Evolutionary conservation across 306 rosid genomes (phyloP), one percentile per base, ranked within the genome.

Genomic region (Macrotyloma uniflorum): DNA sequence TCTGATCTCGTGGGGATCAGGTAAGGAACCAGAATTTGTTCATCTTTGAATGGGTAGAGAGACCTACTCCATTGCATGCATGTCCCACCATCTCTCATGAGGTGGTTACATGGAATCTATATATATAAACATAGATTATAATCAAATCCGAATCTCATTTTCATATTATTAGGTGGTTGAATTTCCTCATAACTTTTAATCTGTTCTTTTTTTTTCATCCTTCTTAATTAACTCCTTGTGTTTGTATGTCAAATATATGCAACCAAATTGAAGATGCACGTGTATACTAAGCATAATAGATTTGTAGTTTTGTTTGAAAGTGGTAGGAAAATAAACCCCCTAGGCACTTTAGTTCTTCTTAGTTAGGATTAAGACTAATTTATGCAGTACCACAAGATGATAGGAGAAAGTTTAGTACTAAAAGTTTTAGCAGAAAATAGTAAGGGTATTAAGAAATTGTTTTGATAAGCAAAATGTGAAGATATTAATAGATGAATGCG

Each of bases 71-170:
- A 81, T 43, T 74, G 3, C 69, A 78, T 79, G 75, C 75, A 70
- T 80, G 71, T 84, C 75, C 67, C 86, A 50, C 33, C 11, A 7
- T 16, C 69, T 80, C 79, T 24, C 80, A 43, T 75, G 79, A 71
- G 78, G 83, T 81, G 58, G 91, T 85, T 87, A 70, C 80, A 67
- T 78, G 83, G 88, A 89, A 89, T 86, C 91, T 80, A 54, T 53
- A 8, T 80, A 54, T 46, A 8, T 32, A 32, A 55, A 67, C 69
- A 51, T 59, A 57, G 57, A 62, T 51, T 74, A 72, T 47, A 13
- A 62, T 64, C 14, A 72, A 65, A 69, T 84, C 59, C 53, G 14
- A 19, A 33, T 59, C 50, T 59, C 54, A 70, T 62, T 67, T 26
- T 40, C n/a, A 12, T 26, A 71, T n/a, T 79, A 28, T 61, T 61